Percentiles rank a stretch among this genome's conserved stretches.
phyloP scores from a whole-genome alignment of 2,329 filamentous ascomycete genomes.

The Alternaria infectoria region DNA sequence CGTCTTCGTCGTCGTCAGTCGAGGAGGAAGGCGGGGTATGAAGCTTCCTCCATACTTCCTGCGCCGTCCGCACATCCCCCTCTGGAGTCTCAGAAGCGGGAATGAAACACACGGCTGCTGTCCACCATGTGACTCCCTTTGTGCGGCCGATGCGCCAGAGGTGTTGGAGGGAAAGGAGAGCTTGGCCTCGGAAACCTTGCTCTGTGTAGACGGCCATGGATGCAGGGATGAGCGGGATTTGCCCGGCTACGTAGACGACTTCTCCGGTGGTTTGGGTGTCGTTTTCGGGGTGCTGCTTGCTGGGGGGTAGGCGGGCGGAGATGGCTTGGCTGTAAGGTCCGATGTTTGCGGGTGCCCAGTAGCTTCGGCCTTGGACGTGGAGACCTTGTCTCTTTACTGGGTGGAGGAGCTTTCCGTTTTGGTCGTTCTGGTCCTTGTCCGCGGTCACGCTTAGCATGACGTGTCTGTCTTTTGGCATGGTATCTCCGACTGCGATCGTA shows the following conservation, averaged over 20 bases:
- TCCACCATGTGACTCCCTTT: slow-evolving; percentile 76
- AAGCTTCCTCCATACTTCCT: slow-evolving; percentile 54
- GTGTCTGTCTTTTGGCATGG: slow-evolving; percentile 65
- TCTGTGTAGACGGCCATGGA: slow-evolving; percentile 68
- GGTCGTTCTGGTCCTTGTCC: slow-evolving; percentile 19
- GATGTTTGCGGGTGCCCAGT: slow-evolving; percentile 98
- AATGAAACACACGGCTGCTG: slow-evolving; percentile 67
- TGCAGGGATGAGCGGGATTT: slow-evolving; percentile 85
- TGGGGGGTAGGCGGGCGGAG: slow-evolving; percentile 54
- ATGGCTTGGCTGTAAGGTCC: slow-evolving; percentile 95
- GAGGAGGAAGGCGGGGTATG: background rate
- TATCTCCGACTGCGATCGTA: slow-evolving; percentile 77
- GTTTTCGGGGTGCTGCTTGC: slow-evolving; percentile 10
- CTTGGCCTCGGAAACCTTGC: slow-evolving; percentile 61
- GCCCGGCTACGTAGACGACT: slow-evolving; percentile 77
- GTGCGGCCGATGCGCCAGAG: slow-evolving; percentile 81
- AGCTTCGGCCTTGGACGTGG: slow-evolving; percentile 91
- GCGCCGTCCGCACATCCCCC: slow-evolving; percentile 45
- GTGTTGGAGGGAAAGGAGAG: slow-evolving; percentile 81
- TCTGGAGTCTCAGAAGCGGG: slow-evolving; percentile 12
- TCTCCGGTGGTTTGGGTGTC: slow-evolving; percentile 17
- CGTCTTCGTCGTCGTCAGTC: slow-evolving; percentile 21
- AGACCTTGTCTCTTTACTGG: slow-evolving; percentile 59
- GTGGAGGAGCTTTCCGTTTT: slow-evolving; percentile 26
- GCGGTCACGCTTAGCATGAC: slow-evolving; percentile 65